Evolutionary conservation across 78 protist species (phyloP).

Genomic region (Corallochytrium limacisporum): DNA sequence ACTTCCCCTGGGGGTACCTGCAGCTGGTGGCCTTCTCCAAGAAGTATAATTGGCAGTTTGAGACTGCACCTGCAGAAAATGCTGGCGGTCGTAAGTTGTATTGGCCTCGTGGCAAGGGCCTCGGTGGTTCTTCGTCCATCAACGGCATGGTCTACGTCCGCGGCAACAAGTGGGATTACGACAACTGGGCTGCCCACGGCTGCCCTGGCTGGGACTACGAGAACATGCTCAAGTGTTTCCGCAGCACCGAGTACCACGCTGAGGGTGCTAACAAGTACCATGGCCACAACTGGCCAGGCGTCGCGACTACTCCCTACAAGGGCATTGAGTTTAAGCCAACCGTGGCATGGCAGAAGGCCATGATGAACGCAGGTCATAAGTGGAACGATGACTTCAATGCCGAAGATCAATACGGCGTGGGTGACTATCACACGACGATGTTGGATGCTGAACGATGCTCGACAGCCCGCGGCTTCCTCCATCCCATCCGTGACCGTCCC

Average conservation of each 20-base stretch:
- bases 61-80: background rate
- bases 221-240: too few relatives aligned
- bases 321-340: too few relatives aligned
- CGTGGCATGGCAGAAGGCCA: too few relatives aligned
- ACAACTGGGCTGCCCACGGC: too few relatives aligned
- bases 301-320: too few relatives aligned
- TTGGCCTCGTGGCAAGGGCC: background rate
- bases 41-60: background rate
- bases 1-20: background rate
- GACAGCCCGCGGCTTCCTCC: background rate
- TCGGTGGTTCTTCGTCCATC: background rate
- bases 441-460: background rate
- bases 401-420: constrained; percentile 5
- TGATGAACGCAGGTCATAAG: too few relatives aligned
- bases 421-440: background rate
- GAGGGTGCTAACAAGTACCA: too few relatives aligned
- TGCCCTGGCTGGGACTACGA: too few relatives aligned
- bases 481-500: background rate
- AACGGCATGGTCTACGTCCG: background rate
- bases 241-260: too few relatives aligned
- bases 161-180: background rate
- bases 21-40: background rate
- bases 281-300: too few relatives aligned
- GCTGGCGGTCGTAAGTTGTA: background rate
- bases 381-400: constrained; percentile 12